Evolutionary conservation across 805 yeast genomes (phyloP), one percentile per base, ranked within the genome.

Genomic region (Metschnikowia lochheadii): DNA sequence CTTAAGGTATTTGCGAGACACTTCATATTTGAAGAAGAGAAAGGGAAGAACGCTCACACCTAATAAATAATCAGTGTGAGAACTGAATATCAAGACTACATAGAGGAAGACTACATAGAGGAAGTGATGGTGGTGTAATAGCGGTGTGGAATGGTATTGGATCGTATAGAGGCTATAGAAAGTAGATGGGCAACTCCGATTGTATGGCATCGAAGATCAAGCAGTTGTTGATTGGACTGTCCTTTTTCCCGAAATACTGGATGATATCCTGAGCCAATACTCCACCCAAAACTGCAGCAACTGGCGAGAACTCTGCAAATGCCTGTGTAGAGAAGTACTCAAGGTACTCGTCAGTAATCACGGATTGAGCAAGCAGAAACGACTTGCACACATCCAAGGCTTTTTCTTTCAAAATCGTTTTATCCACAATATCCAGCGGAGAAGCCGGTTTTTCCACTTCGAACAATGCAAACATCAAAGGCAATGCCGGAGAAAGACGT

Each of bases 211-310:
- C 96, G 36, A 91, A 75, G 0, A 92, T 69, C 56, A 87, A 75
- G 47, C 88, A 75, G 63, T 94, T 94, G 63, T 89, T 91, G 36
- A 91, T 75, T 2, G 97, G 96, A 39, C 83, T 76, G 58, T 88
- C 90, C 57, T 84, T 81, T 57, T 80, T 80, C 40, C 94, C 85
- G 47, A 92, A 67, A 49, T 78, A 82, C 68, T 94, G 94, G 42
- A 94, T 86, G 13, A 89, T 85, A 64, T 91, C 97, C 67, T 94
- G 99, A 2, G 96, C 87, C 21, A 92, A 67, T 1, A 89, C 78
- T 1, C 98, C 99, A 5, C 98, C 99, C 6, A 92, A 58, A 1
- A 94, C 80, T 0, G 98, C 95, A 4, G 94, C 82, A 0, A 84
- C 84, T 1, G 97, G 96, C 10, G 89, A 78, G 56, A 87, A 80